Conservation (phyloP, 208 protist species). For the Plasmodiophora brassicae region DNA sequence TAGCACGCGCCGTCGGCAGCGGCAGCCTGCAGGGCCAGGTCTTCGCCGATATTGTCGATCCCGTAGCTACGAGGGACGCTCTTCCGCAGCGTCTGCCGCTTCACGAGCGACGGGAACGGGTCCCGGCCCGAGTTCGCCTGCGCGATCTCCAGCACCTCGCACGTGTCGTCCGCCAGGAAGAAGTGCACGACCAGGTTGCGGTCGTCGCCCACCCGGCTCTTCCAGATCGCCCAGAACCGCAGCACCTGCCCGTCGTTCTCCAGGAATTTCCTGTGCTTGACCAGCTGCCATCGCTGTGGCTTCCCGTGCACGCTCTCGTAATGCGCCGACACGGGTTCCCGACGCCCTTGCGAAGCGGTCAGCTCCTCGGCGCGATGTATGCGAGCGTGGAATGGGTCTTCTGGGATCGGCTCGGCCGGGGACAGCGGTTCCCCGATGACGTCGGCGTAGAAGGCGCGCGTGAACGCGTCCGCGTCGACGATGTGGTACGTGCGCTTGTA, state of each 20-base stretch:
- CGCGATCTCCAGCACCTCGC: conserved; percentile 80
- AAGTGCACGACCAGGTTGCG: conserved; percentile 82
- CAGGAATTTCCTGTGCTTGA: conserved; percentile 61
- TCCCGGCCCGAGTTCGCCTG: conserved; percentile 84
- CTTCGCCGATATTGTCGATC: conserved; percentile 39
- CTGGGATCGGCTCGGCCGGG: conserved; percentile 51
- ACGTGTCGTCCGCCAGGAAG: conserved; percentile 86
- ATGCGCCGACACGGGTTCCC: conserved; percentile 42
- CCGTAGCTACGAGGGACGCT: conserved; percentile 51
- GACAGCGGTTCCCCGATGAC: conserved; percentile 56
- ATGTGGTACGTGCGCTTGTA: conserved; percentile 79
- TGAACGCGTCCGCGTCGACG: conserved; percentile 84
- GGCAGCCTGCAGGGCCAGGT: not conserved
- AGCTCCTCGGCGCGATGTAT: not conserved
- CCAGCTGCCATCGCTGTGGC: not conserved
- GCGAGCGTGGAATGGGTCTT: not conserved
- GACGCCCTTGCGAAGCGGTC: conserved; percentile 6
- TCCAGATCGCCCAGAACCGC: conserved; percentile 89
- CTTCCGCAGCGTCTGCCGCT: conserved; percentile 74
- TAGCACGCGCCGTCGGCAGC: conserved; percentile 25
- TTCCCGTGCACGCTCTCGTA: conserved; percentile 24
- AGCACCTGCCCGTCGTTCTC: conserved; percentile 79
- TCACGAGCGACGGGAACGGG: conserved; percentile 79
- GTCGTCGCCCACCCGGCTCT: conserved; percentile 71
- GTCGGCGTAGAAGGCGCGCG: conserved; percentile 68